A percentile compares a stretch with the other conserved stretches of the same genome.
Conservation (phyloP, 2,329 filamentous ascomycete species). For the Stemphylium lycopersici region DNA sequence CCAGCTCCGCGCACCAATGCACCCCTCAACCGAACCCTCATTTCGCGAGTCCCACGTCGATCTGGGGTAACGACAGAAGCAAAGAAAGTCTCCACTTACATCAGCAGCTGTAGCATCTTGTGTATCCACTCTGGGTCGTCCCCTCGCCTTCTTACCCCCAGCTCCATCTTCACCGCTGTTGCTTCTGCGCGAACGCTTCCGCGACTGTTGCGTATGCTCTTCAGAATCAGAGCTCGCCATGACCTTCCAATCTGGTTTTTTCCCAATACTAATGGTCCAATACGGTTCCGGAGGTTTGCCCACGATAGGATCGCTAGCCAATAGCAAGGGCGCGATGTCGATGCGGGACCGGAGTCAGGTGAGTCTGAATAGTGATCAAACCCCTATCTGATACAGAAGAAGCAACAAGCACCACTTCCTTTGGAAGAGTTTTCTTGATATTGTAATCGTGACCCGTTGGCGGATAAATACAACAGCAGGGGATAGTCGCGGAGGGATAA, state of each 20-base stretch:
- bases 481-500: not conserved
- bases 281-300: not conserved
- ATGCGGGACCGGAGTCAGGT: not conserved
- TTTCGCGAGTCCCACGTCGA: not conserved
- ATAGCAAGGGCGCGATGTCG: not conserved
- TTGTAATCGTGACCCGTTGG: not conserved
- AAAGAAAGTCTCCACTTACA: slow-evolving; percentile 60
- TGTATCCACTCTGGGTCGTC: slow-evolving; percentile 76
- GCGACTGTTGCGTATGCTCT: slow-evolving; percentile 30
- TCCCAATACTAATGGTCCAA: not conserved
- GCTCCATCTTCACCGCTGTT: slow-evolving; percentile 33
- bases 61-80: not conserved
- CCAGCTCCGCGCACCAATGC: not conserved
- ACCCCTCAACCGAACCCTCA: not conserved
- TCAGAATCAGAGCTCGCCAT: slow-evolving; percentile 45
- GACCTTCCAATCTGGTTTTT: slow-evolving; percentile 2
- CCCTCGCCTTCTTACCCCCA: slow-evolving; percentile 63
- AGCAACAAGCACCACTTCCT: not conserved
- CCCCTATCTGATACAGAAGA: not conserved
- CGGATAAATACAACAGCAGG: not conserved
- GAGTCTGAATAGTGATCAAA: not conserved
- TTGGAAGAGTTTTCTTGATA: not conserved
- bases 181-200: slow-evolving; percentile 41
- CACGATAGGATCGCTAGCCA: slow-evolving; percentile 2
- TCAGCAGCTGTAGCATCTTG: slow-evolving; percentile 79